phyloP scores from a whole-genome alignment of 108 stramenopile species.

The Skeletonema costatum region DNA sequence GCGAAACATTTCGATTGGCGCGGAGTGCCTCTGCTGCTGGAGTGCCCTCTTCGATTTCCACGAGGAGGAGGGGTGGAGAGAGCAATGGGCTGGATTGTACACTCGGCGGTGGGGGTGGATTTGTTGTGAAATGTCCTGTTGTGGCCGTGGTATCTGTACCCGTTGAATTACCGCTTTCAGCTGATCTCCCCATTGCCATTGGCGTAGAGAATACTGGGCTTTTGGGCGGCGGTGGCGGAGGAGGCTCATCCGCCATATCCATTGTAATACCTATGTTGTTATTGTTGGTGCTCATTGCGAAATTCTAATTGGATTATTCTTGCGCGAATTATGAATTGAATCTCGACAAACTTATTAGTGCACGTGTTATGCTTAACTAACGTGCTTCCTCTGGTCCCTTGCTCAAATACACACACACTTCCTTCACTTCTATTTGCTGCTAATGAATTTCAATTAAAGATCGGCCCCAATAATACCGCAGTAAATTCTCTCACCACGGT shows the following conservation, averaged over 20 bases:
- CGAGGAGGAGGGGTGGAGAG: conserved; percentile 20
- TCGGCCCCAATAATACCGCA: too few relatives aligned
- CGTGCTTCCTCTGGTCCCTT: background rate
- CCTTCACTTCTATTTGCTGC: too few relatives aligned
- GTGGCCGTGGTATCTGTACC: background rate
- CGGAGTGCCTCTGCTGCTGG: conserved; percentile 81
- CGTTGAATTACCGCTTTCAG: conserved; percentile 2
- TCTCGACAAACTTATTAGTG: background rate
- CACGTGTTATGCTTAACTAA: background rate
- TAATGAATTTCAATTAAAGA: too few relatives aligned
- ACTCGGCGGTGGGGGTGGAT: background rate
- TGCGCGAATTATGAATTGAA: background rate
- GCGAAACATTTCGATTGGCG: conserved; percentile 69
- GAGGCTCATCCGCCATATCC: conserved; percentile 2
- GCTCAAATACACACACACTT: background rate
- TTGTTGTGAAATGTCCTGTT: background rate
- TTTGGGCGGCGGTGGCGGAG: conserved; percentile 13
- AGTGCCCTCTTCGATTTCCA: conserved; percentile 73
- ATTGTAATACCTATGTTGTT: background rate
- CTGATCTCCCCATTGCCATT: background rate
- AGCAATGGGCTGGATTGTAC: background rate
- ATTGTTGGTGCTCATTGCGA: background rate
- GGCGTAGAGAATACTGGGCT: background rate
- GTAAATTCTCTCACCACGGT: too few relatives aligned
- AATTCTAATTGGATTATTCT: background rate